Evolutionary conservation across 2,329 filamentous ascomycete species (phyloP), one percentile per base, ranked within the genome.

Genomic region (Tolypocladium inflatum): DNA sequence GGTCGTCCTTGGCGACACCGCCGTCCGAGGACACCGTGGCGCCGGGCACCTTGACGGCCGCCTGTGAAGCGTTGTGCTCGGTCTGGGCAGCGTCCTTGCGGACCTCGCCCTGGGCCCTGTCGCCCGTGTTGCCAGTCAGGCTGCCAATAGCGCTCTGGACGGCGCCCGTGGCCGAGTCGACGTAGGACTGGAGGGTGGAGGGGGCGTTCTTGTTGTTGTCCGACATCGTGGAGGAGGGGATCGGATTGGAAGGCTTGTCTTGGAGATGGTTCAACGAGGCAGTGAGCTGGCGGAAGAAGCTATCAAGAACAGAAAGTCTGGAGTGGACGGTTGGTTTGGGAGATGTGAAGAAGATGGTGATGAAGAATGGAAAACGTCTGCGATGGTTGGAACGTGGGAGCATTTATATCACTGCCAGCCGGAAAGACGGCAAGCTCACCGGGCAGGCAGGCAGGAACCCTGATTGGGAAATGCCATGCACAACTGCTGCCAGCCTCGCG

Each of bases 111-210:
- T 89, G 74, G 56, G 74, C 71, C 78, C 90, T 79, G 66, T 93
- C 86, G 61, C 79, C 78, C 2, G 80, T 79, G 77, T 76, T 90
- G 66, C 91, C 91, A 11, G 89, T 92, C 58, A 96, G 61, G 61
- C 78, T 81, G 63, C 90, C 90, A 55, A 94, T 66, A 55, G 80
- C 84, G 61, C 81, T 87, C 75, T 96, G 90, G 56, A 86, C 82
- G 57, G 85, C 78, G 64, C 89, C 90, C 42, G 85, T 80, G 67
- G 88, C 89, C 17, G 82, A 82, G 80, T 92, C 87, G 65, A 90
- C 70, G 75, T 86, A 87, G 58, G 89, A 88, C 80, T 93, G 83
- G 68, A 92, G 80, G 63, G 91, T 94, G 62, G 90, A 95, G 64
- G 87, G 64, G 55, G 63, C 58, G 45, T 57, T 58, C 53, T 59